phyloP scores from a whole-genome alignment of 2,329 filamentous ascomycete genomes.

The Hansfordia pulvinata region DNA sequence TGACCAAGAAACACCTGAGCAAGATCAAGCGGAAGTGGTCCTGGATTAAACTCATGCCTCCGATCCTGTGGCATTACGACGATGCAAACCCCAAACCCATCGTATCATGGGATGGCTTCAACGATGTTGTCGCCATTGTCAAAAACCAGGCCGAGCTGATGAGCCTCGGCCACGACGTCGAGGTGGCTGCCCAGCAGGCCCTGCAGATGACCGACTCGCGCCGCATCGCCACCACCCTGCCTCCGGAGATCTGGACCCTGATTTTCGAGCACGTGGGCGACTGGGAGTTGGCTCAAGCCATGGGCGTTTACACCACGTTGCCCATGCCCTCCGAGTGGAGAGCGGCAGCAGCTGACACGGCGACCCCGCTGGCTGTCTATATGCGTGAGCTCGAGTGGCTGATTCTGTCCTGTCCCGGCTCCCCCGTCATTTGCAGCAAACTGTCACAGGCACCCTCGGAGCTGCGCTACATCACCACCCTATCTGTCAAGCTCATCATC shows the following conservation, averaged over 20 bases:
- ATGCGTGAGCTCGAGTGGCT: constrained; percentile 76
- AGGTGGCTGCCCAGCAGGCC: constrained; percentile 32
- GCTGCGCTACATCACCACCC: constrained; percentile 58
- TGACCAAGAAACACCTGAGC: constrained; percentile 75
- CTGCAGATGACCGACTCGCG: constrained; percentile 22
- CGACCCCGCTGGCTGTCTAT: constrained; percentile 55
- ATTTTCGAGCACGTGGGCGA: constrained; percentile 75
- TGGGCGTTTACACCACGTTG: constrained; percentile 70
- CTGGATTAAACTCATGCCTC: constrained; percentile 71
- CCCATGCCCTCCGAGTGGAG: constrained; percentile 44
- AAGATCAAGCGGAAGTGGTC: constrained; percentile 77
- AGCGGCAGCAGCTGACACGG: constrained; percentile 12
- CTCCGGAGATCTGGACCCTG: constrained; percentile 79
- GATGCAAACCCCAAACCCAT: constrained; percentile 30
- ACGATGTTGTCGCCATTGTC: constrained; percentile 60
- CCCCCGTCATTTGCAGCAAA: constrained; percentile 59
- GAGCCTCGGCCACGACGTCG: constrained; percentile 59
- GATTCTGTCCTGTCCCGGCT: constrained; percentile 54
- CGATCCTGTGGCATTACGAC: constrained; percentile 73
- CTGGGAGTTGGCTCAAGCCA: constrained; percentile 77
- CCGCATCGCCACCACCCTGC: constrained; percentile 37
- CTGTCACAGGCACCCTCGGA: constrained; percentile 58
- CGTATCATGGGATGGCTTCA: constrained; percentile 50
- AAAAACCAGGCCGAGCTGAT: constrained; percentile 67
- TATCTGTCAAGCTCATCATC: constrained; percentile 80